These are phyloP conservation scores for Rhizopogon salebrosus DNA, from an alignment of 768 basidiomycete species.

Conservation along the genomic window DNA sequence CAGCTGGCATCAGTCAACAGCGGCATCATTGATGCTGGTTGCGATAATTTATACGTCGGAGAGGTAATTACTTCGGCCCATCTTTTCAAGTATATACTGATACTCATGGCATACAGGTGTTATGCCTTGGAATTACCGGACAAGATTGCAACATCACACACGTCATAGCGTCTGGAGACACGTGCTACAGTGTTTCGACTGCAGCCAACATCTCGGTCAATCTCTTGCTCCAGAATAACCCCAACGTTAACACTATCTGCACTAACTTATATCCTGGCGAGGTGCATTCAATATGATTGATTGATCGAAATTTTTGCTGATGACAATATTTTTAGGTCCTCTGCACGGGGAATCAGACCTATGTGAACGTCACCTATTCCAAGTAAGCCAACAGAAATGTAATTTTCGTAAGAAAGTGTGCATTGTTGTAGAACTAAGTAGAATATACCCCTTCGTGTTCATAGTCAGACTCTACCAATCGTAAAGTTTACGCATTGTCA, in stretches of 20 bases:
- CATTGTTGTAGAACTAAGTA: not conserved
- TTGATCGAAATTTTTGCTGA: not conserved
- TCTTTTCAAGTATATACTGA: not conserved
- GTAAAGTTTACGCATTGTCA: too few species aligned
- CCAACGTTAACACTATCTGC: constrained; percentile 49
- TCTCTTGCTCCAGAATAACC: constrained; percentile 58
- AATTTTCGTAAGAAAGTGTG: not conserved
- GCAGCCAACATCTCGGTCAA: constrained; percentile 37
- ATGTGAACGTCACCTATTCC: constrained; percentile 15
- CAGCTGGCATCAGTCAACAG: constrained; percentile 54
- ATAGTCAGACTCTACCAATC: too few species aligned
- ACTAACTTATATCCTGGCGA: constrained; percentile 55
- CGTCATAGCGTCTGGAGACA: constrained; percentile 43
- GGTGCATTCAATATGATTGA: constrained; percentile 28
- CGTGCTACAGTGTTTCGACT: constrained; percentile 40
- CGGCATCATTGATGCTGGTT: constrained; percentile 43
- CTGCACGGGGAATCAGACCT: constrained; percentile 19
- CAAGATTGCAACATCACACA: constrained; percentile 54
- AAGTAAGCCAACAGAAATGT: not conserved
- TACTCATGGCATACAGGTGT: constrained; percentile 17
- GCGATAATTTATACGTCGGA: constrained; percentile 51
- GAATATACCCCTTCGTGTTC: too few species aligned
- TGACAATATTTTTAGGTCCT: constrained; percentile 14
- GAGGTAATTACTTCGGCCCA: constrained; percentile 28
- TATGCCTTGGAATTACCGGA: constrained; percentile 54